A percentile compares a stretch with the other conserved stretches of the same genome.
These are phyloP conservation scores for Cucumis cinereus DNA, from an alignment of 306 rosid species.

Conservation along the genomic window DNA sequence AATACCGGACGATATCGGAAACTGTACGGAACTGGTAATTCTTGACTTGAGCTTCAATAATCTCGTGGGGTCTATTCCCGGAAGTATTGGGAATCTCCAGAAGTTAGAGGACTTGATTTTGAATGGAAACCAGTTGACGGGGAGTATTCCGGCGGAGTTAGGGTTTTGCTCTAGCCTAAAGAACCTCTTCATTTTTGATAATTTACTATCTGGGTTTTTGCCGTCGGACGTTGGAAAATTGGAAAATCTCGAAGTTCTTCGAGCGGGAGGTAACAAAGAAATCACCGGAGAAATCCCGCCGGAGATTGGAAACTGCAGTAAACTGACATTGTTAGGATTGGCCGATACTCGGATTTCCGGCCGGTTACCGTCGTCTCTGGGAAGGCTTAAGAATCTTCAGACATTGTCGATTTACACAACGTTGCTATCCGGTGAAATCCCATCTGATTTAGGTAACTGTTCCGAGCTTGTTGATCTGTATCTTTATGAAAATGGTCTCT, in stretches of 20 bases:
- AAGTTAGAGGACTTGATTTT: constrained; percentile 49
- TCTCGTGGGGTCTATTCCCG: constrained; percentile 53
- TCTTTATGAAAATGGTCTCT: constrained; percentile 55
- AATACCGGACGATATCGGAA: constrained; percentile 40
- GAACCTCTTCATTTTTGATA: constrained; percentile 50
- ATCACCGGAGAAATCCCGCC: constrained; percentile 50
- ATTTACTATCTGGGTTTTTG: constrained; percentile 36
- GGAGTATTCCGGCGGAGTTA: constrained; percentile 50
- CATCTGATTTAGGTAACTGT: constrained; percentile 76
- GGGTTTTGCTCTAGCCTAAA: constrained; percentile 41
- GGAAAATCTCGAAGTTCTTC: constrained; percentile 36
- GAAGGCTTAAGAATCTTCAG: constrained; percentile 43
- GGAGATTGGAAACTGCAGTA: constrained; percentile 54
- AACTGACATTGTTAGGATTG: constrained; percentile 47
- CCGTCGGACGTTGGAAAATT: constrained; percentile 48
- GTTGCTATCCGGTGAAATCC: constrained; percentile 64
- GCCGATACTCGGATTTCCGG: constrained; percentile 75
- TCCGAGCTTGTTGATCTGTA: constrained; percentile 68
- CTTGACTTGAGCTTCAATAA: constrained; percentile 59
- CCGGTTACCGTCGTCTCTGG: constrained; percentile 52
- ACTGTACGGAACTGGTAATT: constrained; percentile 30
- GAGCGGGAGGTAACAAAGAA: constrained; percentile 74
- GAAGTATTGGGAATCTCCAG: constrained; percentile 42
- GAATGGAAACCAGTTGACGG: constrained; percentile 64
- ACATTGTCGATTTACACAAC: constrained; percentile 67